Evolutionary conservation across 805 yeast species (phyloP).

Genomic region (Isabelozyma heimii): DNA sequence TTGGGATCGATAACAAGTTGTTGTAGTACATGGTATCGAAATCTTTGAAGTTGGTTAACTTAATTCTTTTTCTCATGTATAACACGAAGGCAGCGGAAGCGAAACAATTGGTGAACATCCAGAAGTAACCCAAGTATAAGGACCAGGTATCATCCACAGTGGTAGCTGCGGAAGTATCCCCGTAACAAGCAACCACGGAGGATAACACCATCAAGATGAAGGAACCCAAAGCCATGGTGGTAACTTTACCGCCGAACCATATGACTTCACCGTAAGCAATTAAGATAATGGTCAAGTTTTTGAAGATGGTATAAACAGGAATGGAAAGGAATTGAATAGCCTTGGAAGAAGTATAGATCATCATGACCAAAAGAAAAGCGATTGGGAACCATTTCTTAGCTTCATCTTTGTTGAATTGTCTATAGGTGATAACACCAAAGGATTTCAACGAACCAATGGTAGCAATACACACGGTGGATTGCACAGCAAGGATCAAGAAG

Average conservation of each 20-base stretch:
- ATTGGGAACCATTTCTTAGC: conserved; percentile 97
- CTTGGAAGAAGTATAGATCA: conserved; percentile 96
- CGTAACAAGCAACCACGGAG: conserved; percentile 92
- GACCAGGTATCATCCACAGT: conserved; percentile 44
- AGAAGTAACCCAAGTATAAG: conserved; percentile 74
- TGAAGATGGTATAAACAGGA: conserved; percentile 97
- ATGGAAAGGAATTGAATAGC: conserved; percentile 88
- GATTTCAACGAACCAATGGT: conserved; percentile 73
- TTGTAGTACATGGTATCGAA: conserved; percentile 98
- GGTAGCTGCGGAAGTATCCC: conserved; percentile 54
- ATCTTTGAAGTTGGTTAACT: conserved; percentile 94
- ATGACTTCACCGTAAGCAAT: conserved; percentile 98
- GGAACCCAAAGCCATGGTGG: conserved; percentile 85
- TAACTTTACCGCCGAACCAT: conserved; percentile 93
- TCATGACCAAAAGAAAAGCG: conserved; percentile 79
- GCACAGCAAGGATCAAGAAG: conserved; percentile 85
- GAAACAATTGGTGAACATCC: conserved; percentile 96
- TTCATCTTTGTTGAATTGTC: conserved; percentile 81
- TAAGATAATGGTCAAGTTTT: conserved; percentile 92
- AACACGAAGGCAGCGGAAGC: conserved; percentile 92
- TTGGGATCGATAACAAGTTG: conserved; percentile 90
- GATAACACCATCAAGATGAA: conserved; percentile 91
- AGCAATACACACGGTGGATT: conserved; percentile 76
- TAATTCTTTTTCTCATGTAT: conserved; percentile 96
- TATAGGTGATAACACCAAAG: conserved; percentile 76